Base-by-base conservation (phyloP, 1,139 yeast species). In the Petasospora fabianii region DNA sequence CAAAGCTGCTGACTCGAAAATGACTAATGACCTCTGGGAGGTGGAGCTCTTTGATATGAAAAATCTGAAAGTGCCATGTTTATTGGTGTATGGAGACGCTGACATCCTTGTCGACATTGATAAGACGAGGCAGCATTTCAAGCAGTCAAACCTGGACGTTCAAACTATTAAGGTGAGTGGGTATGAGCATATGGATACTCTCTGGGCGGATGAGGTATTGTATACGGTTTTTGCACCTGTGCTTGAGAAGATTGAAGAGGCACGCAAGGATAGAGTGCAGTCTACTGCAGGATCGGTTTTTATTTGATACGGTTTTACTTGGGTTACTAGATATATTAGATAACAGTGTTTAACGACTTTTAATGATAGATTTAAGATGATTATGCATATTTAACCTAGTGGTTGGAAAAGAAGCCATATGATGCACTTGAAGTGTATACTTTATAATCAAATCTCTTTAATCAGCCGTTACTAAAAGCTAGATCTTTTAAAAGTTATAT, bases 91-190 rank as follows among this genome's bases (percentile, higher is more conserved):
- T 56, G 96, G 96, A 5, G 76, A 75, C 44, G 49, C 62, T 2
- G 96, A 87, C 61, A 78, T 90, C 3, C 67, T 87, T 35, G 92
- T 87, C n/a, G 94, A 87, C 53, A 84, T 87, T 36, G 71, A 77
- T 13, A 60, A 71, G 2, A 55, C 68, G 0, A 59, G 67, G 3
- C 30, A 27, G 10, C 14, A 30, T 11, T 35, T 39, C 22, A 12
- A 26, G 2, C 6, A n/a, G 4, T 13, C 34, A 1, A 10, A 21
- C 2, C 35, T 39, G 34, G 24, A 15, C 67, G 73, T 34, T 3
- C 10, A 24, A 3, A 19, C 32, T 4, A 16, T 42, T 9, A 16
- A 18, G 3, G 69, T 76, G 3, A 64, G 59, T 0, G 60, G 65
- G 14, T 87, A 84, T 58, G 90, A 86, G 49, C 96, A 86, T 58